Base-by-base conservation (phyloP, 306 rosid species). In the Casuarina glauca region DNA sequence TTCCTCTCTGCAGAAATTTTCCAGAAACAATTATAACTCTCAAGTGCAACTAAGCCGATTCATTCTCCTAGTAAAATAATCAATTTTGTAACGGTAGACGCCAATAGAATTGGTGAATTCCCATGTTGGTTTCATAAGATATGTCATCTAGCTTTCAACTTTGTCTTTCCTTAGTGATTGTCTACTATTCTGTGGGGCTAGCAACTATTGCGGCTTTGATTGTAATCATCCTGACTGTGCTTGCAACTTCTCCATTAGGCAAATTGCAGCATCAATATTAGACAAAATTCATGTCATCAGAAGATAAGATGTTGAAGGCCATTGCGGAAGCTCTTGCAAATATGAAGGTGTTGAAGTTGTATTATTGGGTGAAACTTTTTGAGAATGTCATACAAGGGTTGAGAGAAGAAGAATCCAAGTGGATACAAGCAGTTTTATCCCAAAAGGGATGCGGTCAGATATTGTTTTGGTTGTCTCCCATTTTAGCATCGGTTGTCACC, bases 21-120 rank as follows among this genome's bases (percentile, higher is more conserved):
- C 66, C 80, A 83, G 76, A 93, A 93, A 66, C 83, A 80, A 81
- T 45, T 91, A 44, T 78, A 76, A 51, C 68, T 93, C 50, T 93
- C 98, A 7, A 88, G 81, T 80, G 84, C 86, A 73, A 83, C 95
- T 39, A 85, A 73, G 72, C 32, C 84, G 87, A 49, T 32, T 17
- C 97, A 93, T 82, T 91, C 97, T 5, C 78, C 90, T 45, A 97
- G 98, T 6, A 93, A 91, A 84, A 87, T 93, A 35, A 88, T 88
- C 95, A 93, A 90, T 76, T 93, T 91, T 76, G 90, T 87, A 38
- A 89, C 93, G 0, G 97, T 91, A 4, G 98, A 93, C 81, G 92
- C 94, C 1, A 91, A 89, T 72, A 87, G 97, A 73, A 86, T 91
- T 16, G 71, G 71, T 4, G 71, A 66, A 66, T 66, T 66, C 5